Evolutionary conservation across 257 asterid species (phyloP), one percentile per base, ranked within the genome.

Genomic region (Linderniella brevidens): DNA sequence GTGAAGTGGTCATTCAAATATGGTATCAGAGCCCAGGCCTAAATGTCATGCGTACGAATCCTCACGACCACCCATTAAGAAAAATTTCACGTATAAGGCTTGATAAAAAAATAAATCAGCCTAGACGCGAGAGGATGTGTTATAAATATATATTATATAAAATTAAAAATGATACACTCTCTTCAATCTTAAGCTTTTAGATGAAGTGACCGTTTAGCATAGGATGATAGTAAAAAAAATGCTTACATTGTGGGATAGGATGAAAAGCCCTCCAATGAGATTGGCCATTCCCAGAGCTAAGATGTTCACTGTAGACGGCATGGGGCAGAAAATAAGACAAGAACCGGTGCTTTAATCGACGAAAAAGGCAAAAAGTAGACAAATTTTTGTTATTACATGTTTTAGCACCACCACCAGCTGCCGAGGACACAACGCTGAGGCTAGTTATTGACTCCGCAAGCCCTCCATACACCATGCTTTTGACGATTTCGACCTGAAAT

Each of bases 381-480:
- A 55, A 37, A 46, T 53, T 13, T n/a, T n/a, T n/a, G n/a, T n/a
- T 62, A 88, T 81, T 61, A 85, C 96, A 64, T 63, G 96, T 79
- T 17, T 72, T 58, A 0, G 93, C 65, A 53, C 71, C 78, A 52
- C 86, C 88, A 56, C 83, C 90, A 14, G 78, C 92, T 19, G 96
- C 96, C 37, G 96, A 76, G 5, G 93, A 70, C 4, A 86, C 81
- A 39, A 86, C 50, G 10, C 94, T 74, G 32, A 79, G 68, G 72
- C 94, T 82, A 25, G 86, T 71, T 36, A 82, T 60, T 8, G 82
- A 71, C 58, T 86, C 92, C 0, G 77, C 76, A 41, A 82, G 69
- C 11, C 94, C 94, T 17, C 93, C 93, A 46, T 77, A 86, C 18
- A 81, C 80, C 29, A 86, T 62, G 71, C 94, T 82, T 49, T 77